Conservation (phyloP, 2,329 filamentous ascomycete genomes). For the Conoideocrella luteorostrata region DNA sequence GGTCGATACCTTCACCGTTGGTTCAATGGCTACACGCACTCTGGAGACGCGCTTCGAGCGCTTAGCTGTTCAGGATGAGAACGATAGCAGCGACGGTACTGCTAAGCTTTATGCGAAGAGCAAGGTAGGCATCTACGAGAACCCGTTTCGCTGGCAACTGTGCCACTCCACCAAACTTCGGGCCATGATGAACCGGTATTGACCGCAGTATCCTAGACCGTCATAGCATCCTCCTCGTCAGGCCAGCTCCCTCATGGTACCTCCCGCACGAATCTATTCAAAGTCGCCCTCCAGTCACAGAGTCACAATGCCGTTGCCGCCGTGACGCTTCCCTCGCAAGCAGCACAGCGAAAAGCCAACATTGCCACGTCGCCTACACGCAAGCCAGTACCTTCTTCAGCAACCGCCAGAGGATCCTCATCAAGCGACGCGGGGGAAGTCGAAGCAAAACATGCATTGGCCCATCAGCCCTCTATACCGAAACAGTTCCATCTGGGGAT, state of each 20-base stretch:
- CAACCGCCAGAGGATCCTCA: conserved; percentile 24
- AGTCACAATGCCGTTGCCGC: conserved; percentile 60
- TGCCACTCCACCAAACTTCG: too few species aligned
- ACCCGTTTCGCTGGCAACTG: too few species aligned
- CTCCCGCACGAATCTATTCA: conserved; percentile 75
- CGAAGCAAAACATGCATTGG: not conserved
- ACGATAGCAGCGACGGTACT: conserved; percentile 51
- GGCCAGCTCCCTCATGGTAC: conserved; percentile 42
- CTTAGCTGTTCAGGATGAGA: conserved; percentile 85
- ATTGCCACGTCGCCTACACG: conserved; percentile 44
- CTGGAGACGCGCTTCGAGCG: conserved; percentile 86
- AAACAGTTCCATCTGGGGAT: conserved; percentile 41
- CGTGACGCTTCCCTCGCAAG: conserved; percentile 62
- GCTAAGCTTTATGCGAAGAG: conserved; percentile 57
- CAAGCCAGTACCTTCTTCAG: conserved; percentile 37
- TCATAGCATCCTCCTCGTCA: conserved; percentile 24
- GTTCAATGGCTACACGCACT: conserved; percentile 62
- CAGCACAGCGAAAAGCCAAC: conserved; percentile 47
- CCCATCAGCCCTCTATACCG: conserved; percentile 5
- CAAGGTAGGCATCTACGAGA: conserved; percentile 74
- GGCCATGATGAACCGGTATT: not conserved
- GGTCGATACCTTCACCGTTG: not conserved
- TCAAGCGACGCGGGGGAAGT: conserved; percentile 48
- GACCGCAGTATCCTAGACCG: conserved; percentile 17
- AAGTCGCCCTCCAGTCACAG: conserved; percentile 75